Percentiles rank a stretch among this genome's conserved stretches.
These are phyloP conservation scores for Globisporangium nagaii DNA, from an alignment of 352 stramenopile genomes.

Conservation along the genomic window DNA sequence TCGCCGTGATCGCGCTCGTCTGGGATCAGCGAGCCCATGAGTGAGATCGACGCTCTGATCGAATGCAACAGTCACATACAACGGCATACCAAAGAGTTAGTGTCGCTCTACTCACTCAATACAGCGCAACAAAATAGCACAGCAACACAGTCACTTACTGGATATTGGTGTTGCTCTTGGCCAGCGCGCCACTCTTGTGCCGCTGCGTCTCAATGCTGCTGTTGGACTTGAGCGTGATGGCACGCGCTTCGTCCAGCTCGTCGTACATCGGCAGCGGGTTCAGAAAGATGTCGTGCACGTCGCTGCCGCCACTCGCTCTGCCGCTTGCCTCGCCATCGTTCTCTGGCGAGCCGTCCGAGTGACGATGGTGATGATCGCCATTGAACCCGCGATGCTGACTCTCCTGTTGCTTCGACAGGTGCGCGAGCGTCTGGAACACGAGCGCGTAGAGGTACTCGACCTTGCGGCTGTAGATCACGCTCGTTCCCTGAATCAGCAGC, in stretches of 20 bases:
- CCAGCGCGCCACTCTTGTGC: slow-evolving; percentile 15
- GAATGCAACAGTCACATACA: background rate
- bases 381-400: slow-evolving; percentile 15
- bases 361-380: slow-evolving; percentile 18
- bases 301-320: background rate
- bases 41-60: slow-evolving; percentile 56
- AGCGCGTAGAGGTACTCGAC: slow-evolving; percentile 93
- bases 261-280: slow-evolving; percentile 64
- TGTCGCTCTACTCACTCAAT: background rate
- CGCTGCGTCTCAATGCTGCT: slow-evolving; percentile 3
- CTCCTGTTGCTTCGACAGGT: slow-evolving; percentile 62
- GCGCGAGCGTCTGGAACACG: slow-evolving; percentile 88
- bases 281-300: slow-evolving; percentile 31
- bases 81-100: slow-evolving; percentile 6
- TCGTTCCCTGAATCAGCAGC: slow-evolving; percentile 91
- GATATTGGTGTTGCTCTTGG: slow-evolving; percentile 65
- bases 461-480: slow-evolving; percentile 93
- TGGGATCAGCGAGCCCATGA: slow-evolving; percentile 77
- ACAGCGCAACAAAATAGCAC: background rate
- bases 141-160: slow-evolving; percentile 23
- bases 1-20: slow-evolving; percentile 76
- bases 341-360: slow-evolving; percentile 9
- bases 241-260: slow-evolving; percentile 49
- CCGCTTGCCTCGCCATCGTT: slow-evolving; percentile 17
- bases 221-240: slow-evolving; percentile 49